phyloP scores from a whole-genome alignment of 108 stramenopile genomes.

The Aurantiochytrium sp. region DNA sequence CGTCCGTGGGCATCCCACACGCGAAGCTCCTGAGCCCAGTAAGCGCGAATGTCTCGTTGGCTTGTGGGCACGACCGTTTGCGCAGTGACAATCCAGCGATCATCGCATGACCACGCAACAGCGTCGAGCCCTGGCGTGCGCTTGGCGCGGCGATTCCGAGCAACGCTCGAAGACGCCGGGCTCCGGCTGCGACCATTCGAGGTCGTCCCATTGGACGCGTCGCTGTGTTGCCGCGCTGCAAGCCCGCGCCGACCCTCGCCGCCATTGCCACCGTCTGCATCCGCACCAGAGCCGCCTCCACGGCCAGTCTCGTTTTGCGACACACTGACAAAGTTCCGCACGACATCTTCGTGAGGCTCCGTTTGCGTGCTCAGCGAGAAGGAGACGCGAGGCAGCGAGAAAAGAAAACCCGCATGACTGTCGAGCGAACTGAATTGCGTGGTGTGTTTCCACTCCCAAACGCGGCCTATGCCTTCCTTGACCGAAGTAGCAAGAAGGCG shows the following conservation, averaged over 20 bases:
- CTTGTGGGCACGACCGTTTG: not conserved
- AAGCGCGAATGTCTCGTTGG: not conserved
- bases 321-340: not conserved
- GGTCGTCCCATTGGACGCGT: not conserved
- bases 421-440: not conserved
- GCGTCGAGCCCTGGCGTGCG: not conserved
- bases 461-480: not conserved
- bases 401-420: not conserved
- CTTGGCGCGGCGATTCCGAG: not conserved
- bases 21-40: constrained; percentile 9
- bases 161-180: not conserved
- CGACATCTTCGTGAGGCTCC: not conserved
- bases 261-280: not conserved
- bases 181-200: not conserved
- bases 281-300: not conserved
- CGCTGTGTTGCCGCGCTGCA: not conserved
- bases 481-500: not conserved
- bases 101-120: not conserved
- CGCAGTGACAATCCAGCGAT: constrained; percentile 7
- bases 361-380: not conserved
- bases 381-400: not conserved
- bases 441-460: constrained; percentile 16
- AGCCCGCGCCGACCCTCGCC: not conserved
- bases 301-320: not conserved
- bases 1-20: not conserved